Evolutionary conservation across 768 basidiomycete genomes (phyloP).

Genomic region (Phaeotremella fagi): DNA sequence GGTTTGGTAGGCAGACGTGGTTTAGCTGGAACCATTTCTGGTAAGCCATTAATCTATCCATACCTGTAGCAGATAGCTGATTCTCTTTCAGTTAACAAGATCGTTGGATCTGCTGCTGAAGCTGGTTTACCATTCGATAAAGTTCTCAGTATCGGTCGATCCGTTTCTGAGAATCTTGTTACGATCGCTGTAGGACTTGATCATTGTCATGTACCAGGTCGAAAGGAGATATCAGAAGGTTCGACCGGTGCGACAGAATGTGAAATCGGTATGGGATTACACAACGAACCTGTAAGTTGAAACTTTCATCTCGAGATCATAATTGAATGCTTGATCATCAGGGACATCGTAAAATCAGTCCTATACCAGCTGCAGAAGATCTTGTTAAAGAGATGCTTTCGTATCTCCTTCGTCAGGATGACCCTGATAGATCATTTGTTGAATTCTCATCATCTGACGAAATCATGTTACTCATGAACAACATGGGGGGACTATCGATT

Average conservation of each 20-base stretch:
- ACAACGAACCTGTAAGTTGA: conserved; percentile 72
- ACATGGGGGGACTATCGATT: background rate
- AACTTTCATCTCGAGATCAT: background rate
- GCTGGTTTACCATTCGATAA: conserved; percentile 58
- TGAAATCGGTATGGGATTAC: conserved; percentile 67
- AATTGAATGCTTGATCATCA: background rate
- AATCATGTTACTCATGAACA: conserved; percentile 46
- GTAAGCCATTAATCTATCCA: too few relatives aligned
- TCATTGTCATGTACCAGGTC: conserved; percentile 76
- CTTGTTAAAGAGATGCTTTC: conserved; percentile 41
- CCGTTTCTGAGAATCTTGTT: conserved; percentile 59
- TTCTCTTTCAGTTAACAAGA: conserved; percentile 77
- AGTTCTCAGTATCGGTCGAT: conserved; percentile 61
- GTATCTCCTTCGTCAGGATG: conserved; percentile 30
- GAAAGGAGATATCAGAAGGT: conserved; percentile 60
- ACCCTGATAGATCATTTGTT: conserved; percentile 42
- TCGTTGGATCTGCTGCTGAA: conserved; percentile 67
- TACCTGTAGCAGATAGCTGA: too few relatives aligned
- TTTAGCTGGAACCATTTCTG: background rate
- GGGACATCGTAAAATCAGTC: background rate
- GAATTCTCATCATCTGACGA: conserved; percentile 54
- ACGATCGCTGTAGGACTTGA: conserved; percentile 80
- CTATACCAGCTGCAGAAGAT: conserved; percentile 8
- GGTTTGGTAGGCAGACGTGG: conserved; percentile 72
- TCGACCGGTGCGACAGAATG: conserved; percentile 63